Evolutionary conservation across 1,284 basidiomycete species (phyloP).

Genomic region (Sporisorium exsertum): DNA sequence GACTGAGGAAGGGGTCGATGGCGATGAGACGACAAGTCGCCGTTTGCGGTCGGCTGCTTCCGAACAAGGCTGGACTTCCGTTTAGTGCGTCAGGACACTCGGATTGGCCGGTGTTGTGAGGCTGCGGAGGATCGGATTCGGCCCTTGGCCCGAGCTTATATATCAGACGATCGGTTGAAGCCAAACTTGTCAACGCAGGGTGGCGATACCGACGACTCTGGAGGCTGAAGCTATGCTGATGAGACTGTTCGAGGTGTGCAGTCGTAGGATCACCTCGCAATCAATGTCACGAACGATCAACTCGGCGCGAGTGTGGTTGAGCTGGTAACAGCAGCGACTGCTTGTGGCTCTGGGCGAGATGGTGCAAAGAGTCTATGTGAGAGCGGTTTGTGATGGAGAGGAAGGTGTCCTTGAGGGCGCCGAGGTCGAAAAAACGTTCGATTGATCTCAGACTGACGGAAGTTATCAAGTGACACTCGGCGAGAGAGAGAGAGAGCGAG

Average conservation of each 20-base stretch:
- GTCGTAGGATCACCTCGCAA: neutral
- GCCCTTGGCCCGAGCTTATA: neutral
- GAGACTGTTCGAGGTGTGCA: neutral
- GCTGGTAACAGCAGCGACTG: neutral
- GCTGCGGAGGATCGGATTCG: neutral
- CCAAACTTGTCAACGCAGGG: neutral
- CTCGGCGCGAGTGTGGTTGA: too few species aligned
- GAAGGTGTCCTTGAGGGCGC: neutral
- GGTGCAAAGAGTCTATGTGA: conserved; percentile 3
- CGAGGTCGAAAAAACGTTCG: neutral
- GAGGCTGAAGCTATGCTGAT: neutral
- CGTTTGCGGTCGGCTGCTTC: neutral
- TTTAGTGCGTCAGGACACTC: neutral
- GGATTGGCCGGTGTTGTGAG: neutral
- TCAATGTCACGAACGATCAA: neutral
- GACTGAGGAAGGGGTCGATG: neutral
- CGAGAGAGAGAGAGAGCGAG: neutral
- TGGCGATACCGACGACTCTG: neutral
- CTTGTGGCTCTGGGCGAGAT: neutral
- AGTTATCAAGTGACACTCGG: neutral
- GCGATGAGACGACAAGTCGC: neutral
- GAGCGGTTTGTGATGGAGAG: neutral
- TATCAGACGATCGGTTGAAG: neutral
- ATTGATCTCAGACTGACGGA: neutral
- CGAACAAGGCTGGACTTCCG: neutral